Base-by-base conservation (phyloP, 352 stramenopile species). In the Phytophthora pistaciae region DNA sequence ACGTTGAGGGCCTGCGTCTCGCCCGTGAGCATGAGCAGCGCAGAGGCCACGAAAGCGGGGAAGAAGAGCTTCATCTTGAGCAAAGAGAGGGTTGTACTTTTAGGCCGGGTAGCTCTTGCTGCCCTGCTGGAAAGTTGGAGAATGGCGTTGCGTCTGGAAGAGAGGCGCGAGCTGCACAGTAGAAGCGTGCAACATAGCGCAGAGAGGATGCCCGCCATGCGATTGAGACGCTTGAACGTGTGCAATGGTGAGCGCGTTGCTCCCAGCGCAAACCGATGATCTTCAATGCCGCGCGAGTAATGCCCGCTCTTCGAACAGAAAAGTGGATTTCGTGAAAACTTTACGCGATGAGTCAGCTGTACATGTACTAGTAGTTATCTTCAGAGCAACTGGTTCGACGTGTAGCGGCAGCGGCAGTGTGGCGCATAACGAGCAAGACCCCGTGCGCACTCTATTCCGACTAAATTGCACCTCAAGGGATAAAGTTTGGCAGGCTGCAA, bases 1-100 rank as follows among this genome's bases (percentile, higher is more conserved):
- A 90, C 81, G 57, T 86, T 85, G 50, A 87, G 69, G 46, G 70
- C 77, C 23, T 86, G 59, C 23, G 57, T 40, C 29, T 27, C 42
- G 23, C 48, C 48, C 3, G 48, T 23, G 20, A 67, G 38, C 49
- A 76, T n/a, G 40, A 80, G 48, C 54, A 74, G 36, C 46, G 55
- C 48, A 1, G 64, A 60, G 13, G 69, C 64, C 40, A 77, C 20
- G 50, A 78, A 11, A 5, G 59, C 69, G 5, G 70, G 70, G 1
- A 77, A 14, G 75, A 82, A 49, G 70, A 91, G 20, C 52, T 77
- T 77, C 72, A 80, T 77, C 3, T 10, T 66, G 46, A 18, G 31
- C 31, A 11, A 13, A 36, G 31, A 9, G 4, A 36, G 29, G 31
- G 8, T 1, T 13, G 10, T 36, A 36, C 31, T 36, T 36, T 3